Conservation (phyloP, 495 filamentous ascomycete species). For the Daldinia decipiens region DNA sequence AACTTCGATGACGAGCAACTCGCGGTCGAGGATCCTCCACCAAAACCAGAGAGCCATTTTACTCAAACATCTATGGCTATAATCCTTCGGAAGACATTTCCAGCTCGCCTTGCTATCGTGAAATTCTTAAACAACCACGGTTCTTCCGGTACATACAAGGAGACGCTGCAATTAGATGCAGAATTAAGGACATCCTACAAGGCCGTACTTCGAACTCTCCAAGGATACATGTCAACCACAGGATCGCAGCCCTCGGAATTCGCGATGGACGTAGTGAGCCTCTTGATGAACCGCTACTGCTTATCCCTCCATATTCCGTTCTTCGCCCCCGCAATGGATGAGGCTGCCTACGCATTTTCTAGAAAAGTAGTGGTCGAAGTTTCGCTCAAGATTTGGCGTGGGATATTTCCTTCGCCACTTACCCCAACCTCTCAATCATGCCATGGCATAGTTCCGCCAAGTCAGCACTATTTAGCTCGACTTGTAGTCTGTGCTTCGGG, state of each 20-base stretch:
- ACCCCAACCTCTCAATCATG: slow-evolving; percentile 38
- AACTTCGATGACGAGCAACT: slow-evolving; percentile 62
- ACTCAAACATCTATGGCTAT: slow-evolving; percentile 55
- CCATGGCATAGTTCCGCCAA: slow-evolving; percentile 26
- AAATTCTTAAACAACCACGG: slow-evolving; percentile 52
- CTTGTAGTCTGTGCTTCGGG: slow-evolving; percentile 60
- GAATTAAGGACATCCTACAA: slow-evolving; percentile 52
- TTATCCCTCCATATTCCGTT: slow-evolving; percentile 60
- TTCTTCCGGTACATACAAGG: slow-evolving; percentile 46
- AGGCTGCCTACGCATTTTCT: slow-evolving; percentile 58
- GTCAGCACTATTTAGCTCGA: slow-evolving; percentile 53
- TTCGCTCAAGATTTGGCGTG: slow-evolving; percentile 55
- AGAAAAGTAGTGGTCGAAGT: slow-evolving; percentile 59
- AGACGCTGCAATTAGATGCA: slow-evolving; percentile 52
- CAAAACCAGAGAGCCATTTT: slow-evolving; percentile 39
- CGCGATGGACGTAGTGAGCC: slow-evolving; percentile 52
- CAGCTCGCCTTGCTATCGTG: slow-evolving; percentile 50
- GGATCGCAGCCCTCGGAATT: slow-evolving; percentile 50
- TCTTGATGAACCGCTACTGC: slow-evolving; percentile 64
- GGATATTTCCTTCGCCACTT: slow-evolving; percentile 18
- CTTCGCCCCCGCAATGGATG: slow-evolving; percentile 46
- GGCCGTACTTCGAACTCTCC: slow-evolving; percentile 47
- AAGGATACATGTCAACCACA: slow-evolving; percentile 49
- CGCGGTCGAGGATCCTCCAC: slow-evolving; percentile 35
- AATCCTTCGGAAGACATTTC: slow-evolving; percentile 50